Evolutionary conservation across 106 monocot genomes (phyloP).

Genomic region (Hemerocallis citrina): DNA sequence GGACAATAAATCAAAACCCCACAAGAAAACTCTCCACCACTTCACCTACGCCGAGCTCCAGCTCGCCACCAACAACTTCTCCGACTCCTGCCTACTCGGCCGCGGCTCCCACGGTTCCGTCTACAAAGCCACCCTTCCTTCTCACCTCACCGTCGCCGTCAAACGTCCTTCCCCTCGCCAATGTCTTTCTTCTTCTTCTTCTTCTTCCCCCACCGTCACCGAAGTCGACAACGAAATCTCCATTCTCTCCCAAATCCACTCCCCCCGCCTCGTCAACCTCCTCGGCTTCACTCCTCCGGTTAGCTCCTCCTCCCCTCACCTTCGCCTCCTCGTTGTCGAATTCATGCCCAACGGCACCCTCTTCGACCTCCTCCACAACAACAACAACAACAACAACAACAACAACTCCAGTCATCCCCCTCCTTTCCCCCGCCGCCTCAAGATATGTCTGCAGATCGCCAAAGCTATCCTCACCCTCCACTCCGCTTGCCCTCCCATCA

Average conservation of each 20-base stretch:
- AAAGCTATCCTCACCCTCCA: conserved; percentile 66
- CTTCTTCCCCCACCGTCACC: neutral
- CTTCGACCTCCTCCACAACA: conserved; percentile 74
- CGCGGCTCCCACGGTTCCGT: conserved; percentile 94
- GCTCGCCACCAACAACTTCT: conserved; percentile 68
- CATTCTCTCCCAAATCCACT: conserved; percentile 59
- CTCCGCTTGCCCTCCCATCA: conserved; percentile 50
- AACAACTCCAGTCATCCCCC: conserved; percentile 63
- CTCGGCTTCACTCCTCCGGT: conserved; percentile 53
- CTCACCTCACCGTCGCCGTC: conserved; percentile 53
- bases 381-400: conserved; percentile 36
- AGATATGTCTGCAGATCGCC: conserved; percentile 74
- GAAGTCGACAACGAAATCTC: conserved; percentile 93
- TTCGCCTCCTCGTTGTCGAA: conserved; percentile 69
- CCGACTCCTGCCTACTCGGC: conserved; percentile 65
- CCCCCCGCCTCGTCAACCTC: conserved; percentile 80
- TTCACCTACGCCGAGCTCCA: conserved; percentile 66
- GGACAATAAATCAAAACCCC: neutral
- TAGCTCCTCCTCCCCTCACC: neutral
- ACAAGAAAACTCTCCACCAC: neutral
- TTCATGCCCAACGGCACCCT: conserved; percentile 96
- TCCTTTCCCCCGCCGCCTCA: conserved; percentile 61
- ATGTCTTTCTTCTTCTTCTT: too few species aligned
- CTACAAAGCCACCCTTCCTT: conserved; percentile 52
- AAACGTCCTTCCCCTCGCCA: conserved; percentile 73